Evolutionary conservation across 306 rosid genomes (phyloP).

Genomic region (Casuarina glauca): DNA sequence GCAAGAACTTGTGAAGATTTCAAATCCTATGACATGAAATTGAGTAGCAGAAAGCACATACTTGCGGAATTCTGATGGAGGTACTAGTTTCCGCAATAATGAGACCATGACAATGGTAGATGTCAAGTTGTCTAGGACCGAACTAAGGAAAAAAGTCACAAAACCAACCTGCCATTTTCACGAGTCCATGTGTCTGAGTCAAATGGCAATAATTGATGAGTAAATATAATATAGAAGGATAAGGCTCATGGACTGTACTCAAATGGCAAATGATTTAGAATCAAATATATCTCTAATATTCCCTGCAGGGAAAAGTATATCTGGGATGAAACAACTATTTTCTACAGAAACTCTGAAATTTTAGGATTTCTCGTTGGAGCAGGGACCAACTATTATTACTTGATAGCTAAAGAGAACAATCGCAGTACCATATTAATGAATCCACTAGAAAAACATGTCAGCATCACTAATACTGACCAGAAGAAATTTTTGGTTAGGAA

Average conservation of each 20-base stretch:
- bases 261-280: neutral
- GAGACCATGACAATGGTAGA: slow-evolving; percentile 96
- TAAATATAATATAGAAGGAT: neutral
- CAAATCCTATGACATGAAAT: slow-evolving; percentile 10
- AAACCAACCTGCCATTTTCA: slow-evolving; percentile 71
- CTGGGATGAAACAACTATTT: neutral
- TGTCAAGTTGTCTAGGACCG: slow-evolving; percentile 90
- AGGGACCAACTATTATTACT: neutral
- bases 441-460: neutral
- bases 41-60: slow-evolving; percentile 28
- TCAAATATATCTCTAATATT: neutral
- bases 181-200: slow-evolving; percentile 11
- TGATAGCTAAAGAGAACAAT: neutral
- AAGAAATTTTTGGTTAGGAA: neutral
- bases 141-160: slow-evolving; percentile 85
- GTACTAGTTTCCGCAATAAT: slow-evolving; percentile 81
- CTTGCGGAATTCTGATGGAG: slow-evolving; percentile 92
- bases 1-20: slow-evolving; percentile 13
- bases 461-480: neutral
- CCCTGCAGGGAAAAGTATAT: neutral
- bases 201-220: slow-evolving; percentile 11
- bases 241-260: neutral
- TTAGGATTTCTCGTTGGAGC: neutral
- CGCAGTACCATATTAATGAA: neutral
- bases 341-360: neutral